These are phyloP conservation scores for Paramecium bursaria DNA, from an alignment of 73 alveolate genomes.

Conservation along the genomic window DNA sequence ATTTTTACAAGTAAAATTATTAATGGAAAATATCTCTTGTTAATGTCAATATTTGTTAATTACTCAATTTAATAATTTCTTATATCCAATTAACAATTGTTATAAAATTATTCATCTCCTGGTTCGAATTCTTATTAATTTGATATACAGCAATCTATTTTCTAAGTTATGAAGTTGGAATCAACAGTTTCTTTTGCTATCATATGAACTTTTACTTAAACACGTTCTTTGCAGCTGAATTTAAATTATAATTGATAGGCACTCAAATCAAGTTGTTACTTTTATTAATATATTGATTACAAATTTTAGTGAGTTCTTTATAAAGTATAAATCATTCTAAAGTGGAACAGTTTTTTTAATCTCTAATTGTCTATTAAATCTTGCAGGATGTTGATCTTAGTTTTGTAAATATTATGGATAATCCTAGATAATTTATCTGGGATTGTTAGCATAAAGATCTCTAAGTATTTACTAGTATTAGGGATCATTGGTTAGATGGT, in stretches of 20 bases:
- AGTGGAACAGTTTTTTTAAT: conserved; percentile 44
- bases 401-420: conserved; percentile 52
- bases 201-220: conserved; percentile 12
- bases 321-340: conserved; percentile 20
- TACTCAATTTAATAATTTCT: conserved; percentile 10
- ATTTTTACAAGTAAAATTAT: neutral
- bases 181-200: conserved; percentile 22
- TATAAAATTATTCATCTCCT: neutral
- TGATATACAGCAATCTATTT: neutral
- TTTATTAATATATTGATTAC: neutral
- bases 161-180: conserved; percentile 14
- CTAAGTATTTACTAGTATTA: conserved; percentile 37
- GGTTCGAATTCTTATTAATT: conserved; percentile 10
- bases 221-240: neutral
- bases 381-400: conserved; percentile 52
- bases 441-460: conserved; percentile 39
- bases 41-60: neutral
- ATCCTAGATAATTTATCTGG: neutral
- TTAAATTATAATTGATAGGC: conserved; percentile 23
- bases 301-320: neutral
- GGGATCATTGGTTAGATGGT: conserved; percentile 55
- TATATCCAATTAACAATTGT: conserved; percentile 17
- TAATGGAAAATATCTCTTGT: conserved; percentile 23
- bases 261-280: conserved; percentile 35
- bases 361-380: conserved; percentile 11